Percentiles rank a stretch among this genome's conserved stretches.
These are phyloP conservation scores for Nemania diffusa DNA, from an alignment of 2,329 filamentous ascomycete species.

Conservation along the genomic window DNA sequence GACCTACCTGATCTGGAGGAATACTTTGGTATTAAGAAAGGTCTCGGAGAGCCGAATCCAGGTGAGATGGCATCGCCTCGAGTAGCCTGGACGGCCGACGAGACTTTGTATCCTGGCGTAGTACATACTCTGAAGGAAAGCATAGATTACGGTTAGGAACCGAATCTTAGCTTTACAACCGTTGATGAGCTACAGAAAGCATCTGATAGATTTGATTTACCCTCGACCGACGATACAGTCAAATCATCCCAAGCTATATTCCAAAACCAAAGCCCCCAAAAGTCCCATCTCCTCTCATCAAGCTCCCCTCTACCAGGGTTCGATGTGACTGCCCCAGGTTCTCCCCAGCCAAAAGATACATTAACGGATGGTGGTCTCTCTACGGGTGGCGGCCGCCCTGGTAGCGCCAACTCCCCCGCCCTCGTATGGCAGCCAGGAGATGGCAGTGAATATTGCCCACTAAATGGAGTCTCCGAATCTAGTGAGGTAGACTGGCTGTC, in stretches of 20 bases:
- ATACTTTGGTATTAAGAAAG: slow-evolving; percentile 27
- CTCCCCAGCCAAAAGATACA: not conserved
- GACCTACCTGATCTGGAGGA: slow-evolving; percentile 44
- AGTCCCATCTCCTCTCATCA: not conserved
- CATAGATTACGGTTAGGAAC: slow-evolving; percentile 44
- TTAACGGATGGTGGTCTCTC: not conserved
- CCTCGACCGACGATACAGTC: slow-evolving; percentile 16
- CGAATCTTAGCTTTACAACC: slow-evolving; percentile 49
- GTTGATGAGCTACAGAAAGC: slow-evolving; percentile 46
- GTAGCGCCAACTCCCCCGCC: not conserved
- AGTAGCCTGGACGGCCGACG: slow-evolving; percentile 29
- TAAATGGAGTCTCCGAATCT: not conserved
- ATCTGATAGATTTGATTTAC: slow-evolving; percentile 42
- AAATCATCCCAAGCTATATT: slow-evolving; percentile 9
- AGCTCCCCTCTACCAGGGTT: slow-evolving; percentile 27
- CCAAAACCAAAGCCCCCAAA: not conserved
- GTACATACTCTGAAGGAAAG: slow-evolving; percentile 45
- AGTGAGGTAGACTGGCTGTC: slow-evolving; percentile 45
- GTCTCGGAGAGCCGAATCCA: not conserved
- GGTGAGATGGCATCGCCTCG: slow-evolving; percentile 16
- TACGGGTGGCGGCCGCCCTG: not conserved
- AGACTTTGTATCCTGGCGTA: slow-evolving; percentile 47
- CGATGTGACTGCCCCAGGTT: not conserved
- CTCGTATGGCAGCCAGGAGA: not conserved
- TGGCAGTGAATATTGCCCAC: not conserved